phyloP scores from a whole-genome alignment of 768 basidiomycete species.

The Hericium rajendrae region DNA sequence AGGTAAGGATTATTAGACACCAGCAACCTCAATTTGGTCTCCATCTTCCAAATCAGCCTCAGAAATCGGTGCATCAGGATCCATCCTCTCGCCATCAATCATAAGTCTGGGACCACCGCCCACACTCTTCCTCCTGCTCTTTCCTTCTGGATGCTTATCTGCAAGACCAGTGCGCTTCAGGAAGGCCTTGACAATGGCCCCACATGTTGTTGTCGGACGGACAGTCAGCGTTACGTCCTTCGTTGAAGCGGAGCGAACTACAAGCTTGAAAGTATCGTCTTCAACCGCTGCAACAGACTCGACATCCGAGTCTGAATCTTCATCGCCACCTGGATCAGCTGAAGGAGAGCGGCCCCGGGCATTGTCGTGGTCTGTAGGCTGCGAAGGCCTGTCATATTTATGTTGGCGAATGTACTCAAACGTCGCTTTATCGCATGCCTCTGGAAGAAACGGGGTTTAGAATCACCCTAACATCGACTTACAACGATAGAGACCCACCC shows the following conservation, averaged over 20 bases:
- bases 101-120: conserved; percentile 38
- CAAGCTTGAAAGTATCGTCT: conserved; percentile 51
- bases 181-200: conserved; percentile 66
- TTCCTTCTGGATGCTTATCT: conserved; percentile 38
- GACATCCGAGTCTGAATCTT: conserved; percentile 15
- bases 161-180: conserved; percentile 57
- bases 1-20: not conserved
- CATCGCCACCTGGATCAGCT: conserved; percentile 16
- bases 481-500: conserved; percentile 30
- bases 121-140: conserved; percentile 19
- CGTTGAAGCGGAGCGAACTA: conserved; percentile 47
- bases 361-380: conserved; percentile 6
- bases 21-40: conserved; percentile 58
- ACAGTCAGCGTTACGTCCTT: conserved; percentile 59
- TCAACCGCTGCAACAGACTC: conserved; percentile 22
- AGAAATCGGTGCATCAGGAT: conserved; percentile 48
- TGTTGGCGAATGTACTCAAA: conserved; percentile 52
- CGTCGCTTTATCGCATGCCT: conserved; percentile 54
- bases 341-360: conserved; percentile 5
- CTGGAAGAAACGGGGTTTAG: conserved; percentile 26
- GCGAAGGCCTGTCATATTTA: conserved; percentile 18
- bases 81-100: conserved; percentile 67
- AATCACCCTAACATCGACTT: not conserved
- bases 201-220: conserved; percentile 66
- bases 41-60: conserved; percentile 71